Evolutionary conservation across 768 basidiomycete genomes (phyloP).

Genomic region (Flagelloscypha sp.): DNA sequence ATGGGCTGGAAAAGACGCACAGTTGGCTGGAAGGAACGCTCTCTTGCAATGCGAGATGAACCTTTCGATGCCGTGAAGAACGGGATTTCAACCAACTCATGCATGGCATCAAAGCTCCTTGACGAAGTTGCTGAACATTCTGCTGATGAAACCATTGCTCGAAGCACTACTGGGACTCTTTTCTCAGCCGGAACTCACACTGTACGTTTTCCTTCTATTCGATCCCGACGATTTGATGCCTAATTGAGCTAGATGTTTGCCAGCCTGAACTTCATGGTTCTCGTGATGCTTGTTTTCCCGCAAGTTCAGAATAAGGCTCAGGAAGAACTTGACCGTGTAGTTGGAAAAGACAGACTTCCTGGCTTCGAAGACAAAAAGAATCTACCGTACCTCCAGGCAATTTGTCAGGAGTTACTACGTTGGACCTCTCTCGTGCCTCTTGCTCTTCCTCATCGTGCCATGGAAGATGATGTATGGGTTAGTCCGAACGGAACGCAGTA

Average conservation of each 20-base stretch:
- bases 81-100: conserved; percentile 11
- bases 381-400: conserved; percentile 10
- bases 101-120: neutral
- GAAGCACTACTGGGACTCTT: too few species aligned
- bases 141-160: too few species aligned
- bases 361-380: conserved; percentile 6
- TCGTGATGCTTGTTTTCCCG: conserved; percentile 14
- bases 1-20: conserved; percentile 20
- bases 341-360: conserved; percentile 11
- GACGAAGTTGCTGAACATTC: neutral
- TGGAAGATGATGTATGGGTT: too few species aligned
- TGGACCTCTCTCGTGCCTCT: conserved; percentile 11
- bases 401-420: conserved; percentile 8
- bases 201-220: neutral
- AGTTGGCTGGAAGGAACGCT: conserved; percentile 1
- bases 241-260: neutral
- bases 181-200: conserved; percentile 23
- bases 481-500: too few species aligned
- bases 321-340: conserved; percentile 16
- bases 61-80: conserved; percentile 9
- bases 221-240: neutral
- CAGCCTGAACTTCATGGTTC: conserved; percentile 11
- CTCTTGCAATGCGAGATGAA: conserved; percentile 2
- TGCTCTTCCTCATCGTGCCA: too few species aligned
- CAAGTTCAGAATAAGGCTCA: conserved; percentile 16